These are phyloP conservation scores for Gypsophila paniculata DNA, from an alignment of 179 eudicot species.

Conservation along the genomic window DNA sequence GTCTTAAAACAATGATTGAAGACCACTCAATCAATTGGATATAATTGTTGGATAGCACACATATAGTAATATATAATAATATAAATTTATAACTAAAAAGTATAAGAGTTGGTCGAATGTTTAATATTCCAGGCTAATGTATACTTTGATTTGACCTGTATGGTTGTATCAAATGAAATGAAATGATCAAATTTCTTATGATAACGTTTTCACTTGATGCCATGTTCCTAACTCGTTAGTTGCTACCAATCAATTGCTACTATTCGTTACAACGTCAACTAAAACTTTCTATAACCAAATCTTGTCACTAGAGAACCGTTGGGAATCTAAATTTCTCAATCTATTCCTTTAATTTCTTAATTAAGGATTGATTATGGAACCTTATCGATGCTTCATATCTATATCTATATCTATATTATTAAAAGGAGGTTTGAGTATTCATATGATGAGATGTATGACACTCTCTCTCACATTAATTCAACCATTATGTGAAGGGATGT, in stretches of 20 bases:
- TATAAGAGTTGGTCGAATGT: not conserved
- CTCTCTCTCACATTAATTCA: too few relatives aligned
- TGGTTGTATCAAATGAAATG: not conserved
- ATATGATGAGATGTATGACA: too few relatives aligned
- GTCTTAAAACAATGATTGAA: not conserved
- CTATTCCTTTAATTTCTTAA: too few relatives aligned
- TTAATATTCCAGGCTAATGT: conserved; percentile 9
- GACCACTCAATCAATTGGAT: not conserved
- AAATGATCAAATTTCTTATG: not conserved
- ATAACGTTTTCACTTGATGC: conserved; percentile 21
- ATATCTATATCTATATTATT: too few relatives aligned
- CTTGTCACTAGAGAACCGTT: too few relatives aligned
- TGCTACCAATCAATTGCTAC: conserved; percentile 17
- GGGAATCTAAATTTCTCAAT: too few relatives aligned
- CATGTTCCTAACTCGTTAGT: conserved; percentile 19
- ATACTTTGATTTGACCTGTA: conserved; percentile 9
- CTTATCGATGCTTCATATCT: too few relatives aligned
- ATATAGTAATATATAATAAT: not conserved
- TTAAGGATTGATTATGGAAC: too few relatives aligned
- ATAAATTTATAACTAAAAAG: not conserved
- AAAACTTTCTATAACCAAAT: too few relatives aligned
- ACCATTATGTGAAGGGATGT: too few relatives aligned
- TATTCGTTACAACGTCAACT: conserved; percentile 5
- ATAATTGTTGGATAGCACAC: conserved; percentile 11
- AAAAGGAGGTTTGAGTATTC: too few relatives aligned